phyloP scores from a whole-genome alignment of 2,329 filamentous ascomycete species.

The Lachnellula arida region DNA sequence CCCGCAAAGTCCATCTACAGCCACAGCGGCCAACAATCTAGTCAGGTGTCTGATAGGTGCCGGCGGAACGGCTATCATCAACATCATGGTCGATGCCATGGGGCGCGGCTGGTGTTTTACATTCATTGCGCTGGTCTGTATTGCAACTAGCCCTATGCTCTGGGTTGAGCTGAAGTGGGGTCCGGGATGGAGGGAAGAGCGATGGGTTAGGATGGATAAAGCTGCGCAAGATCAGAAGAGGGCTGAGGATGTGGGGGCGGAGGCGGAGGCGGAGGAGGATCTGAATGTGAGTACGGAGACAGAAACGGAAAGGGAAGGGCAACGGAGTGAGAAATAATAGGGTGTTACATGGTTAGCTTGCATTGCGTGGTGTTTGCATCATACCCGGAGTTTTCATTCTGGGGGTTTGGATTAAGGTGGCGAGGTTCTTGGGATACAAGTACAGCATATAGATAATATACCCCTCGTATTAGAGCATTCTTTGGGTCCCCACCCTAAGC shows the following conservation, averaged over 20 bases:
- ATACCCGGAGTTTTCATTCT: too few species aligned
- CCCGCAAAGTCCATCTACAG: slow-evolving; percentile 55
- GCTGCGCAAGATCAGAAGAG: slow-evolving; percentile 29
- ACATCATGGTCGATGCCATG: slow-evolving; percentile 52
- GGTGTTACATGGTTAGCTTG: not conserved
- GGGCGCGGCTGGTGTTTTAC: slow-evolving; percentile 61
- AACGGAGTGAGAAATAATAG: not conserved
- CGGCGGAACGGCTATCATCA: slow-evolving; percentile 53
- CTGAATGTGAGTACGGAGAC: not conserved
- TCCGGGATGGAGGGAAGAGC: slow-evolving; percentile 47
- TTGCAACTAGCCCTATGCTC: slow-evolving; percentile 44
- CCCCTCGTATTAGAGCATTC: too few species aligned
- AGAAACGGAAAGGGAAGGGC: not conserved
- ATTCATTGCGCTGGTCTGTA: slow-evolving; percentile 49
- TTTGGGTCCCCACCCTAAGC: too few species aligned
- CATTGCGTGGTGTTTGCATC: not conserved
- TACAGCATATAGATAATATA: too few species aligned
- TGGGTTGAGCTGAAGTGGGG: slow-evolving; percentile 46
- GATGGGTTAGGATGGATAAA: slow-evolving; percentile 38
- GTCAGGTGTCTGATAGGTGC: slow-evolving; percentile 59
- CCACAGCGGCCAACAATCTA: slow-evolving; percentile 60
- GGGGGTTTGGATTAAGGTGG: too few species aligned
- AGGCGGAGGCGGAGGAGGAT: not conserved
- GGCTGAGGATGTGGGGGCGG: not conserved
- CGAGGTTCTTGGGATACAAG: too few species aligned